These are phyloP conservation scores for Trichoderma sp. DNA, from an alignment of 2,329 filamentous ascomycete species.

Conservation along the genomic window DNA sequence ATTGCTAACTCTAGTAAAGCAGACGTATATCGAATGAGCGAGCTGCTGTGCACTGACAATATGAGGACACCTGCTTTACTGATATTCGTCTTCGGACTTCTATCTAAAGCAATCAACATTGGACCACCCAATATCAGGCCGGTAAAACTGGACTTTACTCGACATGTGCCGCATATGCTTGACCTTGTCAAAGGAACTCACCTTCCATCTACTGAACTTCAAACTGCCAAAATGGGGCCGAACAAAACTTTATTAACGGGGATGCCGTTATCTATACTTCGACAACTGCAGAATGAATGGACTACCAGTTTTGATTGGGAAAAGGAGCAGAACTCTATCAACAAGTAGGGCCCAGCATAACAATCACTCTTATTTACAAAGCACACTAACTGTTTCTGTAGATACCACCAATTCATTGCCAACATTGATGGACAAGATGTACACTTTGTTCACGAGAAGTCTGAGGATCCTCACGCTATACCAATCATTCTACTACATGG, in stretches of 20 bases:
- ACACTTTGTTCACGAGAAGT: neutral
- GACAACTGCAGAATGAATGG: neutral
- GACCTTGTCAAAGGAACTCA: neutral
- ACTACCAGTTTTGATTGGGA: neutral
- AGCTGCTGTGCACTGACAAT: neutral
- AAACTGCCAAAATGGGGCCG: neutral
- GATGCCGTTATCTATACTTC: neutral
- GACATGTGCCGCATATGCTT: neutral
- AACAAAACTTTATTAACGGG: neutral
- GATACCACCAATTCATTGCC: neutral
- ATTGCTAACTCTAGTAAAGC: neutral
- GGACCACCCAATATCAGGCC: neutral
- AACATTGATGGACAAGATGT: neutral
- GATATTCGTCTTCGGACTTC: neutral
- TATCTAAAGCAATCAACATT: neutral
- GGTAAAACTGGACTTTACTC: neutral
- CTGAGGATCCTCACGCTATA: neutral
- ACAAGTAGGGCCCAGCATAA: neutral
- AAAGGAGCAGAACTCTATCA: neutral
- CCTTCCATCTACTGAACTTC: neutral
- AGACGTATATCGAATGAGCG: neutral
- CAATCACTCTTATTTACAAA: neutral
- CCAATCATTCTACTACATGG: neutral
- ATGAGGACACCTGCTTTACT: neutral
- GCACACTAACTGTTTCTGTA: neutral